Percentiles rank a stretch among this genome's conserved stretches.
phyloP scores from a whole-genome alignment of 495 filamentous ascomycete species.

The Astrothelium macrocarpum region DNA sequence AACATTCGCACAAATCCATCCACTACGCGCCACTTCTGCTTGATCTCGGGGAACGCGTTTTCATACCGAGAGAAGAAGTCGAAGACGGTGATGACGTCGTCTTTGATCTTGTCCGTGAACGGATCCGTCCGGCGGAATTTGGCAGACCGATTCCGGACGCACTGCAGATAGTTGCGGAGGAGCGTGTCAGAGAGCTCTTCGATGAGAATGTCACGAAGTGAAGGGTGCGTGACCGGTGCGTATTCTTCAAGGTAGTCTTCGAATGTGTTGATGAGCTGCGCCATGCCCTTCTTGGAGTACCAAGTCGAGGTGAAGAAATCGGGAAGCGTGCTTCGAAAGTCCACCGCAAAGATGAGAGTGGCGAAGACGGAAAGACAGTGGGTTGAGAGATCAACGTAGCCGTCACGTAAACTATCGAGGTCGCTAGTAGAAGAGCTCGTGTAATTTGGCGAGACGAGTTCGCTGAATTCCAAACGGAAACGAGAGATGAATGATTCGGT shows the following conservation, averaged over 20 bases:
- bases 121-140: slow-evolving; percentile 78
- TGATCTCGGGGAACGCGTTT: slow-evolving; percentile 64
- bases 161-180: slow-evolving; percentile 73
- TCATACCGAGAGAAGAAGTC: slow-evolving; percentile 53
- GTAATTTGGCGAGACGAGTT: slow-evolving; percentile 72
- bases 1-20: slow-evolving; percentile 70
- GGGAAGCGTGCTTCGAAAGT: slow-evolving; percentile 69
- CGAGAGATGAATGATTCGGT: slow-evolving; percentile 67
- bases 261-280: slow-evolving; percentile 82
- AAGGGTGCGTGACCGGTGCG: slow-evolving; percentile 65
- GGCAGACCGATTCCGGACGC: slow-evolving; percentile 78
- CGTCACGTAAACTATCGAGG: slow-evolving; percentile 65
- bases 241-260: slow-evolving; percentile 91
- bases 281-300: slow-evolving; percentile 75
- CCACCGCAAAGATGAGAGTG: slow-evolving; percentile 70
- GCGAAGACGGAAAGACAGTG: slow-evolving; percentile 83
- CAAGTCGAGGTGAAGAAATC: slow-evolving; percentile 87
- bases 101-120: slow-evolving; percentile 80
- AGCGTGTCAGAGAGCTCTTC: slow-evolving; percentile 88
- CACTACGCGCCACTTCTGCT: slow-evolving; percentile 83
- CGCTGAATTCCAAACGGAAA: slow-evolving; percentile 69
- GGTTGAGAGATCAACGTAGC: slow-evolving; percentile 86
- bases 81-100: slow-evolving; percentile 79
- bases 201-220: slow-evolving; percentile 75
- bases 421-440: slow-evolving; percentile 59